A percentile compares a stretch with the other conserved stretches of the same genome.
Conservation (phyloP, 2,329 filamentous ascomycete genomes). For the Hypoxylon sp. region DNA sequence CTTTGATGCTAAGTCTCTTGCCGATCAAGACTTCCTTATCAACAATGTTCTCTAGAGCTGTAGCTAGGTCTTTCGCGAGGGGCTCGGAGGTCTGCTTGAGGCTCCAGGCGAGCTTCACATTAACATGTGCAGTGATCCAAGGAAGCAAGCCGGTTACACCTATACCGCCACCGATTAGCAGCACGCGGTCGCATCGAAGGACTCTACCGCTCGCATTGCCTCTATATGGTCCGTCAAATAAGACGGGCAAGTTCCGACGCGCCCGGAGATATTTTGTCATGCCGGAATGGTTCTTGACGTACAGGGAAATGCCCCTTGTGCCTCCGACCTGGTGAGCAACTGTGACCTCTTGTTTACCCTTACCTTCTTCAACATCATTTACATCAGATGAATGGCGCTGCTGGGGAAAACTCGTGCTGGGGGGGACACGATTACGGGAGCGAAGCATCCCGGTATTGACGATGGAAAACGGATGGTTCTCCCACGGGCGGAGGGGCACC, state of each 20-base stretch:
- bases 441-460: constrained; percentile 37
- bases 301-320: constrained; percentile 19
- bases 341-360: neutral
- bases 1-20: constrained; percentile 19
- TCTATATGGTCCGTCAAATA: constrained; percentile 30
- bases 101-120: constrained; percentile 29
- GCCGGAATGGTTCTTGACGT: constrained; percentile 21
- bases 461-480: constrained; percentile 67
- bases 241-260: constrained; percentile 2
- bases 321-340: neutral
- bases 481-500: constrained; percentile 57
- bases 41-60: constrained; percentile 8
- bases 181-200: constrained; percentile 28
- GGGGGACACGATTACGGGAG: neutral
- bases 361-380: constrained; percentile 10
- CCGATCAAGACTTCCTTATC: constrained; percentile 28
- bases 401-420: neutral
- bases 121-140: constrained; percentile 13
- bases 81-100: constrained; percentile 9
- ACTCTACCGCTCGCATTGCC: constrained; percentile 14
- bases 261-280: constrained; percentile 16
- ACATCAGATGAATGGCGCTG: constrained; percentile 1
- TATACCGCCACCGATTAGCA: constrained; percentile 37
- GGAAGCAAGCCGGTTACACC: constrained; percentile 29
- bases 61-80: constrained; percentile 9